phyloP scores from a whole-genome alignment of 2,329 filamentous ascomycete genomes.

The Juglanconis oblonga region DNA sequence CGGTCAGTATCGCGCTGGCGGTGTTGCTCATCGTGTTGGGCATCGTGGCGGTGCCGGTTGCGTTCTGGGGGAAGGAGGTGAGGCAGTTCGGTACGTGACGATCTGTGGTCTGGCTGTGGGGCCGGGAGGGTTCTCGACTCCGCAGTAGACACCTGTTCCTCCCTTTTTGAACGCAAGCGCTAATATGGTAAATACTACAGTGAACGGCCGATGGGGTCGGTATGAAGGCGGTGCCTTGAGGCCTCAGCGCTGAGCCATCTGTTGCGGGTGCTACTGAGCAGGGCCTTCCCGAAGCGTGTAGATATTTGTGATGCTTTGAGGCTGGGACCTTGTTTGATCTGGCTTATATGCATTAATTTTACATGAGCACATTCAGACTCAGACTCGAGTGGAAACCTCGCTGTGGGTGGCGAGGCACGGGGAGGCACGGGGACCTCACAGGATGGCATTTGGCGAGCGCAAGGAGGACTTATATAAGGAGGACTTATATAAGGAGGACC shows the following conservation, averaged over 20 bases:
- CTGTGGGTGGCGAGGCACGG: no score
- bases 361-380: no score
- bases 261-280: neutral
- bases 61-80: neutral
- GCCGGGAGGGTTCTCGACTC: no score
- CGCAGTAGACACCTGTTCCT: neutral
- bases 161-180: neutral
- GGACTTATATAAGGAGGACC: no score
- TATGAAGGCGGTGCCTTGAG: neutral
- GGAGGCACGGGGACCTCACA: no score
- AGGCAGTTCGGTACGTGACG: neutral
- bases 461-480: no score
- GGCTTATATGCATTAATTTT: no score
- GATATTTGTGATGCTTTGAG: no score
- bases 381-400: no score
- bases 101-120: no score
- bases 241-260: neutral
- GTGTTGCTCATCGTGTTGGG: neutral
- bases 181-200: neutral
- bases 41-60: neutral
- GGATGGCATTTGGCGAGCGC: no score
- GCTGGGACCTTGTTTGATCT: no score
- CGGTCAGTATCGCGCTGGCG: neutral
- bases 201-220: neutral
- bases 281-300: neutral